Base-by-base conservation (phyloP, 1,139 yeast genomes). In the Petasospora fabianii region DNA sequence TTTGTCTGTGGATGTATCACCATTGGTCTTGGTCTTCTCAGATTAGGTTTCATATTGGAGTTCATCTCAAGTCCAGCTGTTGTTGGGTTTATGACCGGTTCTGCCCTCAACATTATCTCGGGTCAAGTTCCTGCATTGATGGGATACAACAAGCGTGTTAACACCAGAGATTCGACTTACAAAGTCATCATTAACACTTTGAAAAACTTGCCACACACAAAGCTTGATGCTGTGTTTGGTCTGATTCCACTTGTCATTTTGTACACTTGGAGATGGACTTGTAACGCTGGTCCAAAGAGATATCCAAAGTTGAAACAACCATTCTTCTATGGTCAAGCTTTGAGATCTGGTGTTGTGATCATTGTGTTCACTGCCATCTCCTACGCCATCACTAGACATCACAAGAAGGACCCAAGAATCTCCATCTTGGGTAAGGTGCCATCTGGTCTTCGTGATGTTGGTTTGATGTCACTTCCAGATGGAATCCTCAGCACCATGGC, bases 31-130 rank as follows among this genome's bases (percentile, higher is more conserved):
- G 97, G 97, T 50, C 42, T 90, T 12, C 66, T 90, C 49, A 74
- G 96, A 55, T 68, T 90, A 21, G 97, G 97, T 1, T 90, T 90
- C 64, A 71, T 90, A 41, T 77, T 90, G 37, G 97, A 90, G 59
- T 80, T 84, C 58, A 87, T 90, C 53, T 87, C 97, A 6, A 70
- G 83, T 53, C 96, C 96, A 27, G 96, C 96, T 1, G 96, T 90
- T 34, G 74, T 88, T 68, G 97, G 97, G 0, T 90, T 88, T 66
- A 90, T 90, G 94, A 75, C 94, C 28, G 97, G 97, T 40, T 87
- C 96, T 11, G 96, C 97, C 4, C 75, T 90, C 55, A 80, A 71
- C 53, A 90, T 90, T 56, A 70, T 84, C 34, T 64, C 71, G 43
- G 96, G 97, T 29, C 97, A 90, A 65, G 81, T 88, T 8, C 96